phyloP scores from a whole-genome alignment of 1,139 yeast genomes.

The Hansenula sp. region DNA sequence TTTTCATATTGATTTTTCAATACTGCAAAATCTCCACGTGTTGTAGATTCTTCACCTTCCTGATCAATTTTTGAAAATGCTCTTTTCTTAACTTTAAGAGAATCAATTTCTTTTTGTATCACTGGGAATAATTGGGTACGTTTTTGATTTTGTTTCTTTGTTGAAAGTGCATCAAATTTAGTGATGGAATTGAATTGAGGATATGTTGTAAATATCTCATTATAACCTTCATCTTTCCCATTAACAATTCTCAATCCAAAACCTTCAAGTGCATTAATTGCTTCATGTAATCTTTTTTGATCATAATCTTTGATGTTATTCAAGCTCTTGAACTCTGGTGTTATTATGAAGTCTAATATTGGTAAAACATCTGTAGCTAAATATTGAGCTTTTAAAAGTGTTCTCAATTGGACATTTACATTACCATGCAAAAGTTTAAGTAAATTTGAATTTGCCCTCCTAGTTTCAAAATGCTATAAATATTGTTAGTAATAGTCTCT shows the following conservation, averaged over 20 bases:
- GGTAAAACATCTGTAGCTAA: constrained; percentile 38
- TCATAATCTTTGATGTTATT: constrained; percentile 21
- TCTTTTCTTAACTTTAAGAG: constrained; percentile 30
- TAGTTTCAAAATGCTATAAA: background rate
- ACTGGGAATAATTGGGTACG: constrained; percentile 28
- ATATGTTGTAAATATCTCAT: constrained; percentile 24
- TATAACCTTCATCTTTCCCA: constrained; percentile 22
- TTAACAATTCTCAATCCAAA: constrained; percentile 27
- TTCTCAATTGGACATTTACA: constrained; percentile 14
- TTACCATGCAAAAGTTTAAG: constrained; percentile 5
- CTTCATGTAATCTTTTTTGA: constrained; percentile 20
- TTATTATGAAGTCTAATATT: constrained; percentile 38
- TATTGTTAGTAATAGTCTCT: too few species aligned
- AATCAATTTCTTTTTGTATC: constrained; percentile 38
- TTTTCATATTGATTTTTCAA: constrained; percentile 32
- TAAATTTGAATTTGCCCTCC: background rate
- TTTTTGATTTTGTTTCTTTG: constrained; percentile 16
- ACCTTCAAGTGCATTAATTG: constrained; percentile 25
- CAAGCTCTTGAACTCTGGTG: constrained; percentile 34
- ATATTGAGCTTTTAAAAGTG: constrained; percentile 9
- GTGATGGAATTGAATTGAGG: constrained; percentile 24
- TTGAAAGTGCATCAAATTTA: constrained; percentile 14
- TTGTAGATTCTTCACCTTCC: constrained; percentile 21
- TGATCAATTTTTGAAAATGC: constrained; percentile 27
- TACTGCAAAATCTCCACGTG: constrained; percentile 25